phyloP scores from a whole-genome alignment of 1,284 basidiomycete species.

The Mrakiaceae sp. region DNA sequence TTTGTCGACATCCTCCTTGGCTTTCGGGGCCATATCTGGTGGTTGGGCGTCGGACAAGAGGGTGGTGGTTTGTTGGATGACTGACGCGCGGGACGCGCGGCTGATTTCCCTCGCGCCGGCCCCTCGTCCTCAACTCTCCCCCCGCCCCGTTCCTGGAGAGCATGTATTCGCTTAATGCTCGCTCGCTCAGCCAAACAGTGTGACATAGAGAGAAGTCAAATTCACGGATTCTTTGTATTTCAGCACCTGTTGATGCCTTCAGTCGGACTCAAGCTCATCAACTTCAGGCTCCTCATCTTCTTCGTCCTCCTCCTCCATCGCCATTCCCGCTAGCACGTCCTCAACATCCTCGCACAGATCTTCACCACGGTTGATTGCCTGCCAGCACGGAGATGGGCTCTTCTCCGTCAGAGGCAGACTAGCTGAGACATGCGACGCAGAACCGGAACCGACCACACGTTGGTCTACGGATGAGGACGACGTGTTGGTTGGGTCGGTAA shows the following conservation, averaged over 20 bases:
- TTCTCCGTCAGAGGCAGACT: too few species aligned
- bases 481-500: too few species aligned
- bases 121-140: not conserved
- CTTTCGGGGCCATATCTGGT: slow-evolving; percentile 13
- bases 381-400: too few species aligned
- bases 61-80: not conserved
- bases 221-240: too few species aligned
- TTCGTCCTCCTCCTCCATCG: not conserved
- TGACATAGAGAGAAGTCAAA: not conserved
- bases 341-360: too few species aligned
- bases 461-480: too few species aligned
- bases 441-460: too few species aligned
- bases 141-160: not conserved
- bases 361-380: too few species aligned
- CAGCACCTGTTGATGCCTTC: too few species aligned
- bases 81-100: not conserved
- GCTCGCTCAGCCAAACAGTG: not conserved
- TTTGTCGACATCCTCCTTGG: slow-evolving; percentile 19
- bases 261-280: not conserved
- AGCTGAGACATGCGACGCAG: too few species aligned
- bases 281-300: not conserved
- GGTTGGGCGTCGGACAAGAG: not conserved
- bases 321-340: too few species aligned
- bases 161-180: not conserved
- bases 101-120: not conserved